Conservation (phyloP, 192 early-diverging fungal genomes). For the Umbelopsis sp. region DNA sequence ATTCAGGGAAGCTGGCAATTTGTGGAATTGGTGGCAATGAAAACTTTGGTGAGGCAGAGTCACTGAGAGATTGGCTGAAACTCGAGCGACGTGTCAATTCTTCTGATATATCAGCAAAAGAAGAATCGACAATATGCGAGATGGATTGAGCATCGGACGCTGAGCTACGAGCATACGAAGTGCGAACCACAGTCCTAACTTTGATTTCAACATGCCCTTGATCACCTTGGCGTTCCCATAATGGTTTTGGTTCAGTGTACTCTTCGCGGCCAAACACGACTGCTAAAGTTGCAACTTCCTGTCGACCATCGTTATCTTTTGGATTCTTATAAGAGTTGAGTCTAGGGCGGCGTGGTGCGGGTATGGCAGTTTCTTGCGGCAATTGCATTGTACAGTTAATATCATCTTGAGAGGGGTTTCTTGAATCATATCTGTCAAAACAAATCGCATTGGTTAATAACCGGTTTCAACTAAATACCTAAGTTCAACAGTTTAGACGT, state of each 20-base stretch:
- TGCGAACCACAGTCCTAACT: background rate
- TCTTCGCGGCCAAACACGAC: slow-evolving; percentile 37
- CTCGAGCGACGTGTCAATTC: background rate
- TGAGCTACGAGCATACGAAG: background rate
- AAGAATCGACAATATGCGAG: slow-evolving; percentile 1
- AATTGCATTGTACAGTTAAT: background rate
- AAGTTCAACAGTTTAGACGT: background rate
- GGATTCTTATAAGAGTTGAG: background rate
- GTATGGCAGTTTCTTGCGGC: slow-evolving; percentile 7
- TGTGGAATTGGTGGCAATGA: background rate
- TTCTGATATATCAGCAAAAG: slow-evolving; percentile 2
- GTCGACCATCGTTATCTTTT: slow-evolving; percentile 18
- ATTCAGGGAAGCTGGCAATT: slow-evolving; percentile 14
- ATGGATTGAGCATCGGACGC: slow-evolving; percentile 2
- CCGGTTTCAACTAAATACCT: too few relatives aligned
- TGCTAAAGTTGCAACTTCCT: slow-evolving; percentile 35
- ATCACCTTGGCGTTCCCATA: slow-evolving; percentile 25
- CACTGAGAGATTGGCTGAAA: background rate
- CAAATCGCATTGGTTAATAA: background rate
- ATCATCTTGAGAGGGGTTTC: background rate
- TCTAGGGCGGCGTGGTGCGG: background rate
- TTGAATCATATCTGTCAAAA: background rate
- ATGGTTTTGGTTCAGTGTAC: slow-evolving; percentile 29
- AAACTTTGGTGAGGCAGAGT: background rate
- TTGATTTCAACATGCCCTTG: slow-evolving; percentile 2